A percentile compares a stretch with the other conserved stretches of the same genome.
phyloP scores from a whole-genome alignment of 371 early-diverging fungal species.

The Zopfochytrium polystomum region DNA sequence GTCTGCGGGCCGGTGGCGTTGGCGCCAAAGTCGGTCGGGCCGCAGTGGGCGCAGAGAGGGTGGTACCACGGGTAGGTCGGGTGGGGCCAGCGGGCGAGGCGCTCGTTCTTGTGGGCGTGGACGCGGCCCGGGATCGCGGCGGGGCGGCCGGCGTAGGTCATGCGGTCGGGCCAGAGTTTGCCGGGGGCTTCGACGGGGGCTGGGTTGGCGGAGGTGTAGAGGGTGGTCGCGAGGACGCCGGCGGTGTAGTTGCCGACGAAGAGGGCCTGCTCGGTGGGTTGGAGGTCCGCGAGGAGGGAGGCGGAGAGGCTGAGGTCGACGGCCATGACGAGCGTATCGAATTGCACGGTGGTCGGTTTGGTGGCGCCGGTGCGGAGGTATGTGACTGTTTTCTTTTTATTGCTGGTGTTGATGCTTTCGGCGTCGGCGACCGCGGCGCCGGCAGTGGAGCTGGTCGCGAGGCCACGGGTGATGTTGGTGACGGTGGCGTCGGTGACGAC shows the following conservation, averaged over 20 bases:
- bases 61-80: too few relatives aligned
- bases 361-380: background rate
- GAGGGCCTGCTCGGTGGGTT: background rate
- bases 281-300: constrained; percentile 6
- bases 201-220: too few relatives aligned
- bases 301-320: constrained; percentile 9
- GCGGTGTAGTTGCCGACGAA: constrained; percentile 15
- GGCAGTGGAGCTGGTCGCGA: background rate
- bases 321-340: constrained; percentile 17
- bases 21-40: too few relatives aligned
- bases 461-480: too few relatives aligned
- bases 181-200: too few relatives aligned
- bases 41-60: too few relatives aligned
- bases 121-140: background rate
- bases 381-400: constrained; percentile 1
- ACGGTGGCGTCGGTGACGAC: too few relatives aligned
- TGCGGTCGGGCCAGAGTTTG: constrained; percentile 3
- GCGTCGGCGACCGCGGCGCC: background rate
- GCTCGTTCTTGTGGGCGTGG: background rate
- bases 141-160: background rate
- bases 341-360: too few relatives aligned
- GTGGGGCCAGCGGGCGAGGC: background rate
- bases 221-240: constrained; percentile 9
- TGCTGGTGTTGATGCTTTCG: background rate
- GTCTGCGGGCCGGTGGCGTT: too few relatives aligned